A percentile compares a stretch with the other conserved stretches of the same genome.
Evolutionary conservation across 106 monocot genomes (phyloP).

Genomic region (Allium sativum): DNA sequence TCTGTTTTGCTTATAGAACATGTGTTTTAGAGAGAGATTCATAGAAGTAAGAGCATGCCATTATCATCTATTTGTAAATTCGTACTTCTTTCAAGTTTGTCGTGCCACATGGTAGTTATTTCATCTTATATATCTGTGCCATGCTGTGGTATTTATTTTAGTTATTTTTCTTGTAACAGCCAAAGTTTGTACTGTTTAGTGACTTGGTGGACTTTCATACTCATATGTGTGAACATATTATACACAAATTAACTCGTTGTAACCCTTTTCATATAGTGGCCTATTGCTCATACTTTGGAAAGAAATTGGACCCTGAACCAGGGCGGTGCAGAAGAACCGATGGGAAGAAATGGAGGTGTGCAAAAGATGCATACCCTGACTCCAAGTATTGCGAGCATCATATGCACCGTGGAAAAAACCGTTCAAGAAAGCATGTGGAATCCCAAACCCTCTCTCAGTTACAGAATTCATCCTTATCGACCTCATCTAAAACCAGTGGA

Average conservation of each 20-base stretch:
- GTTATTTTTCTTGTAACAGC: too few species aligned
- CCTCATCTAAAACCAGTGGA: slow-evolving; percentile 19
- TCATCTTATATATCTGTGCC: too few species aligned
- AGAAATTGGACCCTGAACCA: slow-evolving; percentile 9
- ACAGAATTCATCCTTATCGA: slow-evolving; percentile 34
- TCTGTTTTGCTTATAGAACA: too few species aligned
- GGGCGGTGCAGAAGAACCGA: slow-evolving; percentile 14
- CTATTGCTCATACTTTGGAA: slow-evolving; percentile 5
- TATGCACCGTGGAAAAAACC: slow-evolving; percentile 44
- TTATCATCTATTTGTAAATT: too few species aligned
- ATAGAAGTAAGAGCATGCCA: too few species aligned
- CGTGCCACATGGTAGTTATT: too few species aligned
- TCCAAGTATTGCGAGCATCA: slow-evolving; percentile 20
- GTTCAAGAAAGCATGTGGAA: slow-evolving; percentile 99
- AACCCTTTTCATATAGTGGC: background rate
- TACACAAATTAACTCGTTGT: background rate
- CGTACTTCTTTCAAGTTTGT: too few species aligned
- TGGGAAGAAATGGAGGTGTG: slow-evolving; percentile 18
- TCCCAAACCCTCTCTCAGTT: slow-evolving; percentile 42
- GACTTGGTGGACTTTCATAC: too few species aligned
- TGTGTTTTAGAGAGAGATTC: too few species aligned
- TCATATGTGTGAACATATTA: too few species aligned
- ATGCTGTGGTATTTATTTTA: too few species aligned
- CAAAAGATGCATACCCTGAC: slow-evolving; percentile 14
- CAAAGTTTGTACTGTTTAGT: too few species aligned